Evolutionary conservation across 2,329 filamentous ascomycete genomes (phyloP), one percentile per base, ranked within the genome.

Genomic region (Aspergillus texensis): DNA sequence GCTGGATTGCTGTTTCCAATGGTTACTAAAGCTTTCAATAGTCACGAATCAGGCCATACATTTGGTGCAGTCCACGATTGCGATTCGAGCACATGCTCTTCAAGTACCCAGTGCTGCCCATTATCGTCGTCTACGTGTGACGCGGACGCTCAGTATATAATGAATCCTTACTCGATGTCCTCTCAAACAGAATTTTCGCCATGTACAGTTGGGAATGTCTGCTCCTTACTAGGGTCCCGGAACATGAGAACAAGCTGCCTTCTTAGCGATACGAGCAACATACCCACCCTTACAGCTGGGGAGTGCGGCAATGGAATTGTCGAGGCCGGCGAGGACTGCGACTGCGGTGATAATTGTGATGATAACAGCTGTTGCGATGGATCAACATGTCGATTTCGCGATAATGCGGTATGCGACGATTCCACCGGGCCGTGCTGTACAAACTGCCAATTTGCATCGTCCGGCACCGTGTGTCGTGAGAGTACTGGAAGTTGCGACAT

Each of bases 241-340:
- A 89, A 87, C 58, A 89, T 94, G 72, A 89, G 90, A 62, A 86
- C 86, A 0, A 77, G 74, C 30, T 97, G 94, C 74, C 81, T 97
- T 57, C 88, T 86, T 21, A 88, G 46, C 19, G 56, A 90, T 77
- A 89, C 62, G 19, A 58, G 45, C 10, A 58, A 63, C 9, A 57
- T 62, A 1, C 60, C 62, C 89, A 89, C 70, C 88, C 92, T 74
- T 5, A 64, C 65, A 1, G 41, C 57, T 4, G 60, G 64, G 0
- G 52, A 67, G 32, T 97, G 94, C 78, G 94, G 94, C 58, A 97
- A 97, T 78, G 94, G 94, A 58, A 96, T 97, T 67, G 93, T 97
- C 53, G 94, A 97, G 78, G 80, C 85, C 9, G 93, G 91, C 64
- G 94, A 97, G 78, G 90, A 97, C 50, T 97, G 94, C 77, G 94